Evolutionary conservation across 2,329 filamentous ascomycete genomes (phyloP).

Genomic region (Fusarium albidum): DNA sequence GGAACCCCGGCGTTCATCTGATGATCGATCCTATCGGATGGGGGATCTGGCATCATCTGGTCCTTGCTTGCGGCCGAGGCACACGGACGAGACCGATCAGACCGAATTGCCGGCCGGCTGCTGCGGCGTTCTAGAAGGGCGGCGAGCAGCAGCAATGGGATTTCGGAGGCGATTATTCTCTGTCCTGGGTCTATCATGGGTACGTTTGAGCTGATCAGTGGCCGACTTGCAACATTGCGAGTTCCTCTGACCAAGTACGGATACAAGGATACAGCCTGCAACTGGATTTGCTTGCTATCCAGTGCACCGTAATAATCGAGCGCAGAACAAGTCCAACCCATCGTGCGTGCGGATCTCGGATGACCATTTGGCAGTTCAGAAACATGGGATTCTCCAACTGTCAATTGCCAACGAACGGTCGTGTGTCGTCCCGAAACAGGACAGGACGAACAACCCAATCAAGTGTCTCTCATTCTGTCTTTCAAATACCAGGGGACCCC

Average conservation of each 20-base stretch:
- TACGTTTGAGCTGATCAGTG: too few species aligned
- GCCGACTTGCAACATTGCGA: too few species aligned
- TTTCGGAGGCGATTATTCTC: too few species aligned
- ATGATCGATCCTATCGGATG: slow-evolving; percentile 6
- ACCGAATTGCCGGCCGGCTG: not conserved
- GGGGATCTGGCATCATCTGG: slow-evolving; percentile 17
- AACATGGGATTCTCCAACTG: slow-evolving; percentile 14
- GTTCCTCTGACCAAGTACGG: too few species aligned
- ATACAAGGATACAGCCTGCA: too few species aligned
- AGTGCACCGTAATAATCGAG: not conserved
- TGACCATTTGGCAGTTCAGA: slow-evolving; percentile 5
- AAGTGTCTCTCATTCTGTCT: slow-evolving; percentile 11
- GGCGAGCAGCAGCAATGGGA: too few species aligned
- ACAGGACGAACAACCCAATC: slow-evolving; percentile 18
- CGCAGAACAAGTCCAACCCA: not conserved
- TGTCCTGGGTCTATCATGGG: too few species aligned
- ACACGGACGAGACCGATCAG: slow-evolving; percentile 9
- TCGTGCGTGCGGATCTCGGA: slow-evolving; percentile 24
- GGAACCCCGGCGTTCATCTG: slow-evolving; percentile 11
- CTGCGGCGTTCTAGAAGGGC: not conserved
- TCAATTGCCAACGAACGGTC: slow-evolving; percentile 7
- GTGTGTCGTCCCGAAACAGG: not conserved
- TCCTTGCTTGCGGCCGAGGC: slow-evolving; percentile 17
- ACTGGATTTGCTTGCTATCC: not conserved
- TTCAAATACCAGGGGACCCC: not conserved